Evolutionary conservation across 805 yeast species (phyloP).

Genomic region (Cyberlindnera mississippiensis): DNA sequence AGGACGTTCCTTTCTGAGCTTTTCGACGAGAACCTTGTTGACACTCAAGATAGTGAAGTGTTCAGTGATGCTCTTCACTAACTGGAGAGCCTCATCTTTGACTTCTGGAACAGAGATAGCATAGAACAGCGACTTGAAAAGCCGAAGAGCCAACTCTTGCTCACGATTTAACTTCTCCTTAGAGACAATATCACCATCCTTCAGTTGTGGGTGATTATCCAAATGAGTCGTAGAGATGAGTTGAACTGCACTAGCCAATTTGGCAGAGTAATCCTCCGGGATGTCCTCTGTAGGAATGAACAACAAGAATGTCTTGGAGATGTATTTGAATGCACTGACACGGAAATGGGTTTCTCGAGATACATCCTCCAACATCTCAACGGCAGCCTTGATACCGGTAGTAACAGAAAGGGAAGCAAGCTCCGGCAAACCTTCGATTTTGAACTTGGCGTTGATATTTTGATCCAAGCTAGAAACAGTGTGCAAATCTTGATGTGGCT

Average conservation of each 20-base stretch:
- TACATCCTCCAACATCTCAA: conserved; percentile 68
- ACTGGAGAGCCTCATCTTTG: conserved; percentile 56
- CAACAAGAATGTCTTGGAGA: conserved; percentile 61
- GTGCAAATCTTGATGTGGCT: conserved; percentile 65
- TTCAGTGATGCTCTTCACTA: conserved; percentile 65
- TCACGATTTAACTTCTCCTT: conserved; percentile 54
- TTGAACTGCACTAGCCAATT: conserved; percentile 48
- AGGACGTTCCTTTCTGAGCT: conserved; percentile 59
- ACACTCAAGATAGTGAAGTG: conserved; percentile 79
- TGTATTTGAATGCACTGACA: conserved; percentile 70
- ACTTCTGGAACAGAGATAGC: conserved; percentile 74
- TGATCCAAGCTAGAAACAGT: conserved; percentile 54
- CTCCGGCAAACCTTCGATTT: conserved; percentile 61
- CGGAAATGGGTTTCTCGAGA: conserved; percentile 57
- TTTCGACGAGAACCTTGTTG: conserved; percentile 66
- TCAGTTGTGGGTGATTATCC: conserved; percentile 29
- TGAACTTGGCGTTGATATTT: conserved; percentile 64
- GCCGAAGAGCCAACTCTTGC: conserved; percentile 58
- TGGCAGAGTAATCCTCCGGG: conserved; percentile 37
- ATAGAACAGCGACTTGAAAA: conserved; percentile 69
- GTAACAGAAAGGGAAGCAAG: conserved; percentile 74
- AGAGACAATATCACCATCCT: conserved; percentile 40
- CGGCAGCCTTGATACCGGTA: conserved; percentile 77
- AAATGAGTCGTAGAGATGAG: conserved; percentile 36
- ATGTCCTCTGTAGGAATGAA: conserved; percentile 46